phyloP scores from a whole-genome alignment of 2,329 filamentous ascomycete genomes.

The Fusarium praegraminearum region DNA sequence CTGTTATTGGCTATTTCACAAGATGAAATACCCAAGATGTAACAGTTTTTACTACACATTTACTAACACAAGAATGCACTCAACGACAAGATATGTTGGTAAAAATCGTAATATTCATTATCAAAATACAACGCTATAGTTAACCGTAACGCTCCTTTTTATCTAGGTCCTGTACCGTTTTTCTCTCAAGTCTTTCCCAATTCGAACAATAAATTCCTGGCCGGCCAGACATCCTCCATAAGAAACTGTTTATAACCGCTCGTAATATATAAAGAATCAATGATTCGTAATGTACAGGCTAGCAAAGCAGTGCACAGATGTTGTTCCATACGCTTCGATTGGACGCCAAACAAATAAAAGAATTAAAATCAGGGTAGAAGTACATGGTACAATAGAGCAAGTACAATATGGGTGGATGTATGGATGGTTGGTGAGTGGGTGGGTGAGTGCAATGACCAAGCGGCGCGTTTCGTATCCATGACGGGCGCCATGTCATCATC shows the following conservation, averaged over 20 bases:
- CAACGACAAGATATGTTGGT: background rate
- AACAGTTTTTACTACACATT: background rate
- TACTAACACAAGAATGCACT: background rate
- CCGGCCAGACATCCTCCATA: slow-evolving; percentile 33
- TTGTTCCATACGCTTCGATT: slow-evolving; percentile 34
- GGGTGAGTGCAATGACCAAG: slow-evolving; percentile 10
- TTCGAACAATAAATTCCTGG: slow-evolving; percentile 14
- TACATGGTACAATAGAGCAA: background rate
- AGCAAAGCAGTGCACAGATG: slow-evolving; percentile 19
- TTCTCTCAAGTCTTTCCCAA: slow-evolving; percentile 3
- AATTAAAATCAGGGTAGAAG: slow-evolving; percentile 23
- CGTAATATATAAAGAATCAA: background rate
- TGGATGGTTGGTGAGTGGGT: background rate
- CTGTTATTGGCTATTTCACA: slow-evolving; percentile 15
- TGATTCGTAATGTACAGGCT: slow-evolving; percentile 25
- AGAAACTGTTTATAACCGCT: background rate
- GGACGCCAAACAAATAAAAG: slow-evolving; percentile 31
- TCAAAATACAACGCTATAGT: slow-evolving; percentile 17
- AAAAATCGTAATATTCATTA: slow-evolving; percentile 5
- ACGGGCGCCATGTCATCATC: slow-evolving; percentile 48
- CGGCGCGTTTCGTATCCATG: slow-evolving; percentile 20
- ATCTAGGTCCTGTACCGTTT: slow-evolving; percentile 28
- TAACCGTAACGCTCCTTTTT: slow-evolving; percentile 30
- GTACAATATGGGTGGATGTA: background rate
- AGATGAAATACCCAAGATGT: background rate